Conservation (phyloP, 2,329 filamentous ascomycete species). For the Claviceps sorghi region DNA sequence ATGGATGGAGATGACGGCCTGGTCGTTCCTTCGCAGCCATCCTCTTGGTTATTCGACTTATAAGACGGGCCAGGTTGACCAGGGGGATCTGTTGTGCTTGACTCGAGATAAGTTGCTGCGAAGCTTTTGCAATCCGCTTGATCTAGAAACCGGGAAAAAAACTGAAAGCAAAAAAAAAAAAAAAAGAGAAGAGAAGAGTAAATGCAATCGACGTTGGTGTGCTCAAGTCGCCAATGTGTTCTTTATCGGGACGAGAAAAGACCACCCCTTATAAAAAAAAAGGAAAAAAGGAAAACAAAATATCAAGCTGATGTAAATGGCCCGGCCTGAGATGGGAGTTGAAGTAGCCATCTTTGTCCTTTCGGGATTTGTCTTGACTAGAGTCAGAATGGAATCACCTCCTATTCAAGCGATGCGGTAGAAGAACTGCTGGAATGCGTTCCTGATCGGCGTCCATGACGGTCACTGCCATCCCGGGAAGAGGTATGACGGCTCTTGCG, state of each 20-base stretch:
- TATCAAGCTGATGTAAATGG: neutral
- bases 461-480: slow-evolving; percentile 29
- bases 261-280: too few relatives aligned
- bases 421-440: slow-evolving; percentile 50
- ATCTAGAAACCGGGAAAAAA: slow-evolving; percentile 3
- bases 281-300: too few relatives aligned
- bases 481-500: slow-evolving; percentile 39
- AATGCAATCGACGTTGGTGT: neutral
- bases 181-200: too few relatives aligned
- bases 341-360: neutral
- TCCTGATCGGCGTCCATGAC: slow-evolving; percentile 35
- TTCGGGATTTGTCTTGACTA: slow-evolving; percentile 1
- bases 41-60: slow-evolving; percentile 5
- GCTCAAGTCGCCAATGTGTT: neutral
- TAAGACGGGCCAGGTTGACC: slow-evolving; percentile 5
- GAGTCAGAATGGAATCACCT: neutral
- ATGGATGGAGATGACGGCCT: neutral
- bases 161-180: neutral
- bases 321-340: neutral
- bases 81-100: slow-evolving; percentile 15
- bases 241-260: neutral
- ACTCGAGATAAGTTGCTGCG: slow-evolving; percentile 18
- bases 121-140: slow-evolving; percentile 25
- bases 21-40: neutral
- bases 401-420: slow-evolving; percentile 43